Base-by-base conservation (phyloP, 371 early-diverging fungal genomes). In the Entomophthora muscae region DNA sequence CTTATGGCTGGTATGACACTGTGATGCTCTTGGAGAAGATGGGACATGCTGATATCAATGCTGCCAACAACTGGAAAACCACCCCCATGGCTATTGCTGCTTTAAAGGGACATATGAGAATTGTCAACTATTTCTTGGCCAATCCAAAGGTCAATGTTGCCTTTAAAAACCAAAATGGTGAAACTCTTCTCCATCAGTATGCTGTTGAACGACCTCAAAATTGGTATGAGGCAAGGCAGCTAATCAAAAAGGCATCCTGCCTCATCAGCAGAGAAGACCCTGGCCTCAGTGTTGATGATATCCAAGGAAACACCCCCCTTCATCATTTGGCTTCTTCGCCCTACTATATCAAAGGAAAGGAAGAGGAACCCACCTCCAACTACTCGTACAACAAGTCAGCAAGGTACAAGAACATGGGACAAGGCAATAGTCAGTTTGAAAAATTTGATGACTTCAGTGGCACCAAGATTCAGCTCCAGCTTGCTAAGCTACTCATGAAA, bases 51-150 rank as follows among this genome's bases (percentile, higher is more conserved):
- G 68, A 76, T 32, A 70, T 74, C 27, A 70, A 76, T 57, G 59
- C 71, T 17, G 56, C 56, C 1, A 83, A 81, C 63, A 63, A 71
- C n/a, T 81, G 82, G 83, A 74, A 77, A 63, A 73, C 72, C 42
- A 74, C 79, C 0, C 77, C 82, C 30, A 74, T 80, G 57, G 75
- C 78, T 53, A 72, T 79, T 51, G 82, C 83, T 13, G 78, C 78
- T 57, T 63, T 74, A 65, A 83, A 83, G 56, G 83, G 82, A 7
- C 81, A 83, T 63, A 42, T 75, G 31, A 69, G 68, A 0, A 63
- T 79, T 54, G 73, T 77, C 3, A 65, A 73, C 52, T 73, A 77
- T 62, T 68, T 83, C n/a, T 66, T 83, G 12, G 61, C 61, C 12
- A 54, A 65, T 13, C 67, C 75, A 23, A 65, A 65, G 0, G 60